Evolutionary conservation across 495 filamentous ascomycete species (phyloP).

Genomic region (Viridothelium virens): DNA sequence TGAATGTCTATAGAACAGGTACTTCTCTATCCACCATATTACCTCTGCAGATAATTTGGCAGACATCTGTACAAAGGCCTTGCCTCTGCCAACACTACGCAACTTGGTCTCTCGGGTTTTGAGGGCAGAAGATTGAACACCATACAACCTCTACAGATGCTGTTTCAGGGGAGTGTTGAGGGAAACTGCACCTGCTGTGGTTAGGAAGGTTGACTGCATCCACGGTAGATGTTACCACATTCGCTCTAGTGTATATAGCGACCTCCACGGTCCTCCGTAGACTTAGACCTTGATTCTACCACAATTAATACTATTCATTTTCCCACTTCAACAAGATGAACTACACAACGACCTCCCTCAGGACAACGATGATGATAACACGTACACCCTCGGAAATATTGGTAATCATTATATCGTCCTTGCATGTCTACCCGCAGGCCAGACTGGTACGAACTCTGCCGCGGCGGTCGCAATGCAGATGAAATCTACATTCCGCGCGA

Average conservation of each 20-base stretch:
- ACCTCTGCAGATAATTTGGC: background rate
- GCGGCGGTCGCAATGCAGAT: conserved; percentile 32
- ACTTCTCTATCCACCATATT: background rate
- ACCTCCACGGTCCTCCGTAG: no score
- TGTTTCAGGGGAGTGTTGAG: no score
- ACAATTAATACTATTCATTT: no score
- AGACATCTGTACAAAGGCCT: background rate
- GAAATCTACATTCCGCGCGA: conserved; percentile 33
- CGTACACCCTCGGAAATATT: conserved; percentile 36
- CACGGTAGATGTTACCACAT: no score
- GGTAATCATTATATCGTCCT: conserved; percentile 40
- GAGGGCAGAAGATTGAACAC: no score
- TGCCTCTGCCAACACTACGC: background rate
- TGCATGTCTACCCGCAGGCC: conserved; percentile 36
- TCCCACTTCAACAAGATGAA: no score
- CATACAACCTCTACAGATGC: no score
- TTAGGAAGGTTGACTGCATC: no score
- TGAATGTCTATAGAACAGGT: background rate
- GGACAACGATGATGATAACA: conserved; percentile 29
- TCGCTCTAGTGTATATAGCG: no score
- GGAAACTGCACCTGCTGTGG: no score
- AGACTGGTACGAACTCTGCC: conserved; percentile 31
- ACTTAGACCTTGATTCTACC: no score
- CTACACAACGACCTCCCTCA: conserved; percentile 30
- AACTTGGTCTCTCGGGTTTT: no score